Base-by-base conservation (phyloP, 805 yeast genomes). In the Lachancea nothofagi region DNA sequence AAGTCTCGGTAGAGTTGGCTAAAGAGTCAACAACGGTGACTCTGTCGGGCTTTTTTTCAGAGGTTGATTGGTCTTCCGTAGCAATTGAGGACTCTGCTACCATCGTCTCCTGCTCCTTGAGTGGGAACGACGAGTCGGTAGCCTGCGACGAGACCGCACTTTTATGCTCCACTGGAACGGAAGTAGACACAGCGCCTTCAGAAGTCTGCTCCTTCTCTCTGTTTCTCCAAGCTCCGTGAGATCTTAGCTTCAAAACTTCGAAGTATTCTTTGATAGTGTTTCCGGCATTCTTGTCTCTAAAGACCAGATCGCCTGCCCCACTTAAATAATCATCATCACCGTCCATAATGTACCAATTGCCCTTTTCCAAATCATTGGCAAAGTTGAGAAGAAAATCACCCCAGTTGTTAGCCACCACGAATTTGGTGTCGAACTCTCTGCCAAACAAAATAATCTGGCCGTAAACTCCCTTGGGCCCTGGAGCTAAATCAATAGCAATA, bases 371-470 rank as follows among this genome's bases (percentile, higher is more conserved):
- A 59, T 90, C 97, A 49, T 87, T 86, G 20, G 89, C 95, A 58
- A 88, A 80, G 37, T 74, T 72, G 40, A 88, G 67, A 38, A 90
- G 64, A 60, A 93, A 93, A 53, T 84, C 93, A 13, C 95, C 95
- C 81, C 95, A 90, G 41, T 82, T 83, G 36, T 78, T 76, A 14
- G 97, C 94, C 40, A 93, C 69, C 27, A 84, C 89, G 61, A 75
- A 87, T 59, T 90, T 90, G 27, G 83, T 77, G 65, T 90, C 97
- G 57, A 80, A 90, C 49, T 90, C 97, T 56, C 97, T 79, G 28
- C 98, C 98, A 61, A 85, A 90, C 40, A 89, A 57, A 46, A 90
- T 90, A 14, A 93, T 82, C 65, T 90, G 98, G 27, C 97, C 98
- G 75, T 83, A 78, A 42, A 69, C 71, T 32, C 96, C 96, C 20